These are phyloP conservation scores for Tylopilus subfusipes DNA, from an alignment of 768 basidiomycete species.

Conservation along the genomic window DNA sequence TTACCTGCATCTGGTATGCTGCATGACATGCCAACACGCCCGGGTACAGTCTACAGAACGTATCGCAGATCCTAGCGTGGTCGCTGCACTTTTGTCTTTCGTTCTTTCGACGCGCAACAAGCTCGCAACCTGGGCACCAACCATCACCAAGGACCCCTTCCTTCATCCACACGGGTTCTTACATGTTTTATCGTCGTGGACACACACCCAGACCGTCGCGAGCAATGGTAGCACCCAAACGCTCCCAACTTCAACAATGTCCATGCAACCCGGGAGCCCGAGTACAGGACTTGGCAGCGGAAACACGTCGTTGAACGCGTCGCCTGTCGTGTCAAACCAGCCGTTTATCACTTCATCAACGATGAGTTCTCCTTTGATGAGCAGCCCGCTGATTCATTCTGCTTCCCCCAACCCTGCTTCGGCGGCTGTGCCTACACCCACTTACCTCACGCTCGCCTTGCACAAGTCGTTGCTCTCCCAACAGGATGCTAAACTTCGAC, in stretches of 20 bases:
- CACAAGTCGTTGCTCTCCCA: constrained; percentile 23
- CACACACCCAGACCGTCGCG: constrained; percentile 16
- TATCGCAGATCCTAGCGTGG: constrained; percentile 66
- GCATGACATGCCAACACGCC: neutral
- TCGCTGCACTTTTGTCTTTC: constrained; percentile 68
- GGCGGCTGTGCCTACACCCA: neutral
- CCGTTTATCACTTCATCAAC: constrained; percentile 5
- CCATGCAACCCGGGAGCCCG: constrained; percentile 15
- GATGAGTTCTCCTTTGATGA: constrained; percentile 7
- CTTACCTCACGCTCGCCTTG: constrained; percentile 25
- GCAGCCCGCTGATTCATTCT: constrained; percentile 2
- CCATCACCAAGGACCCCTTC: constrained; percentile 75
- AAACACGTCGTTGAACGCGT: constrained; percentile 17
- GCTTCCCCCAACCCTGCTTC: constrained; percentile 14
- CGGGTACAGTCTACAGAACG: constrained; percentile 59
- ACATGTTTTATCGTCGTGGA: constrained; percentile 40
- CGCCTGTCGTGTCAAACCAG: constrained; percentile 12
- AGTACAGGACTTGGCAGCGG: constrained; percentile 10
- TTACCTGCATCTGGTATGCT: constrained; percentile 1
- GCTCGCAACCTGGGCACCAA: constrained; percentile 48
- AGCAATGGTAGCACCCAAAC: constrained; percentile 15
- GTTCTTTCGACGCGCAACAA: constrained; percentile 68
- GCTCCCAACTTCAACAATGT: constrained; percentile 32
- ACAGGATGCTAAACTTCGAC: constrained; percentile 29
- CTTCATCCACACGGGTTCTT: constrained; percentile 61